Base-by-base conservation (phyloP, 345 rosid genomes). In the Stellera chamaejasme region DNA sequence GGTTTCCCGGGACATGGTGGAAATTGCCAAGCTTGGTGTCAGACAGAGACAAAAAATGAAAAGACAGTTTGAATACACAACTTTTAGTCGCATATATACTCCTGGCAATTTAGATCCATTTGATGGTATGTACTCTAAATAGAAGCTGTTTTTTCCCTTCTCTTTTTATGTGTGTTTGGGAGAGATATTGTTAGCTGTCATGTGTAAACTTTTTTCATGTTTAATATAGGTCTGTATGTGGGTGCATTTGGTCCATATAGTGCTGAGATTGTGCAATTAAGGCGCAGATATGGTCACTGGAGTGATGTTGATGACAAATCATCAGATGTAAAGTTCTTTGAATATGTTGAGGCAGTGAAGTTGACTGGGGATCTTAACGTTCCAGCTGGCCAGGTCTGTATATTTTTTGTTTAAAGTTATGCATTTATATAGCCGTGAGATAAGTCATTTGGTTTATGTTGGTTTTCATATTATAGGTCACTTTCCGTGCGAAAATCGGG, bases 241-340 rank as follows among this genome's bases (percentile, higher is more conserved):
- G 98, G 98, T 70, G 87, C 96, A 11, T 92, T 92, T 62, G 96
- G 98, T 44, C 98, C 98, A 52, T 86, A 84, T 68, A 95, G 98
- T 55, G 78, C 85, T 32, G 98, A 92, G 80, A 78, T 92, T 51
- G 98, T 92, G 26, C 98, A 92, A 65, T 69, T 92, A 67, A 92
- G 79, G 66, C 92, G 90, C 48, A 85, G 84, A 78, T 88, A 68
- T 65, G 98, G 98, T 62, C 85, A 74, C 26, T 92, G 98, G 98
- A 73, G 68, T 69, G 80, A 60, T 72, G 70, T 52, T 13, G 88
- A 73, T 44, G 79, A 58, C 55, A 61, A 76, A 36, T 60, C 88
- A 48, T 69, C 90, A 5, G 92, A 85, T 55, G 71, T 82, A 54
- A 95, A 88, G 67, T 82, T 82, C 71, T 88, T 79, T 69, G 98